phyloP scores from a whole-genome alignment of 768 basidiomycete species.

The Pilatotrama ljubarskyi region DNA sequence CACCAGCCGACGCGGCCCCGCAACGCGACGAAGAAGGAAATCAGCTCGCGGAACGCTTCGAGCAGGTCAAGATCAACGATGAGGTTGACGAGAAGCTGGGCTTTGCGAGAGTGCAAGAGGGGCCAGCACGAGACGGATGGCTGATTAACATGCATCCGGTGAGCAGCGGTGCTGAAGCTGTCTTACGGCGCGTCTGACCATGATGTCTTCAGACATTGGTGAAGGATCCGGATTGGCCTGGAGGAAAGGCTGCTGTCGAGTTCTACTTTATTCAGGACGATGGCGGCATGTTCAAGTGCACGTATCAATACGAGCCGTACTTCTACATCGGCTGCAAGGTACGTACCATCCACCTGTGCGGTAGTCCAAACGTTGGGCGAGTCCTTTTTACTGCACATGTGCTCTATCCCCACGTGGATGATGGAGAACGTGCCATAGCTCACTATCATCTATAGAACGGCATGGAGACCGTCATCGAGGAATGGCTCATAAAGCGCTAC shows the following conservation, averaged over 20 bases:
- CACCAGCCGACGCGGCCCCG: slow-evolving; percentile 47
- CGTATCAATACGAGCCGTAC: slow-evolving; percentile 91
- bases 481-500: slow-evolving; percentile 93
- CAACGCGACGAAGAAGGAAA: slow-evolving; percentile 90
- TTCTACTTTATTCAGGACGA: slow-evolving; percentile 98
- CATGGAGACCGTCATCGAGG: slow-evolving; percentile 87
- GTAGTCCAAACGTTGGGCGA: too few species aligned
- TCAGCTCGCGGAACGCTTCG: slow-evolving; percentile 82
- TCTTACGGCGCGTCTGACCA: neutral
- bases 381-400: too few species aligned
- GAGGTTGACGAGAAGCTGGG: slow-evolving; percentile 95
- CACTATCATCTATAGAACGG: slow-evolving; percentile 54
- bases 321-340: slow-evolving; percentile 94
- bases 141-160: slow-evolving; percentile 99
- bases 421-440: too few species aligned
- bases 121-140: slow-evolving; percentile 82
- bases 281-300: slow-evolving; percentile 94
- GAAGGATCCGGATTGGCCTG: slow-evolving; percentile 81
- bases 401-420: too few species aligned
- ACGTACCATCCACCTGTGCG: slow-evolving; percentile 24
- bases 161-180: slow-evolving; percentile 33
- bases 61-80: slow-evolving; percentile 70
- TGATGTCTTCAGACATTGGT: slow-evolving; percentile 63
- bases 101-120: slow-evolving; percentile 80
- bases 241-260: slow-evolving; percentile 89